Conservation (phyloP, 129 eudicot genomes). For the Sambucus nigra region DNA sequence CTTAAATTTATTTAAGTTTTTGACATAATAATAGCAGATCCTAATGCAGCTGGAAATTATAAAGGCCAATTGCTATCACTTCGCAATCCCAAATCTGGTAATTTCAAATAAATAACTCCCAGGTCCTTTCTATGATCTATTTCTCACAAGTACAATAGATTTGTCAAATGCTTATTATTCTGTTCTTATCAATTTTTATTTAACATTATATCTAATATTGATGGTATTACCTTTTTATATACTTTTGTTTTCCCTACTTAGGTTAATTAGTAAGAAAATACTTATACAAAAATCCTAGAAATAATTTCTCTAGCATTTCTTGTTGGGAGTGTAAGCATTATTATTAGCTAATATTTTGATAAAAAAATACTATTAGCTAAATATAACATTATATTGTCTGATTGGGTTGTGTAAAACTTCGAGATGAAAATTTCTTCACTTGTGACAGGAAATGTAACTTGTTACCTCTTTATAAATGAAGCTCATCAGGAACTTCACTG, state of each 20-base stretch:
- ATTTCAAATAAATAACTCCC: slow-evolving; percentile 4
- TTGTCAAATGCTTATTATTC: background rate
- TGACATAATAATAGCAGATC: slow-evolving; percentile 28
- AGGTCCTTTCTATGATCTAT: background rate
- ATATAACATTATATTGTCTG: background rate
- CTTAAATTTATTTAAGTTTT: background rate
- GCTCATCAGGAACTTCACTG: slow-evolving; percentile 77
- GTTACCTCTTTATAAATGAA: slow-evolving; percentile 42
- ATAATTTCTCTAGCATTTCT: too few relatives aligned
- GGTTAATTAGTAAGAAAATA: background rate
- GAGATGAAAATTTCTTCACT: background rate
- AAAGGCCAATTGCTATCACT: slow-evolving; percentile 50
- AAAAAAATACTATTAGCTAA: too few relatives aligned
- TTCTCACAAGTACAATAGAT: background rate
- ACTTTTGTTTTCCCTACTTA: background rate
- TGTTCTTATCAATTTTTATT: background rate
- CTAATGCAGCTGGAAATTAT: slow-evolving; percentile 27
- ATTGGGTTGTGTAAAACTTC: background rate
- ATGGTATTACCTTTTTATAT: background rate
- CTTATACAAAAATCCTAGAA: too few relatives aligned
- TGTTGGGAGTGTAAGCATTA: background rate
- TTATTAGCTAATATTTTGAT: background rate
- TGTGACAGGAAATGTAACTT: slow-evolving; percentile 47
- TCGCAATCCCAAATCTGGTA: slow-evolving; percentile 87
- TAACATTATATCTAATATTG: background rate